These are phyloP conservation scores for Microsporum audouinii DNA, from an alignment of 2,329 filamentous ascomycete species.

Conservation along the genomic window DNA sequence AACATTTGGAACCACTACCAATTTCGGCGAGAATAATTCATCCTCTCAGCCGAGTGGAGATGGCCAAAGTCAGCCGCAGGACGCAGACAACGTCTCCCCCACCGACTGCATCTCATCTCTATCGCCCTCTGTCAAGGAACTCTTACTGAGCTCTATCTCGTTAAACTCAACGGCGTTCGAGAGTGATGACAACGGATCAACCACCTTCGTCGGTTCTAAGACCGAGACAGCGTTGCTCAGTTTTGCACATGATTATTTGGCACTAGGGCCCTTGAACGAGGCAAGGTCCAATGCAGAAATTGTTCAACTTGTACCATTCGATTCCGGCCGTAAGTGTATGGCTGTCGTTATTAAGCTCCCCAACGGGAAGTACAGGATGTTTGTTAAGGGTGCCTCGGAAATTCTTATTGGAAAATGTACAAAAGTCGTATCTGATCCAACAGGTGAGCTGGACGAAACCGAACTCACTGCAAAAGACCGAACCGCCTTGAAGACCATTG, in stretches of 20 bases:
- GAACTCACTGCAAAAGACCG: slow-evolving; percentile 22
- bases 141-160: slow-evolving; percentile 53
- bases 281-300: slow-evolving; percentile 50
- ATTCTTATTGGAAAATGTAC: slow-evolving; percentile 32
- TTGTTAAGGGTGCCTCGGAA: slow-evolving; percentile 41
- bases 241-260: slow-evolving; percentile 56
- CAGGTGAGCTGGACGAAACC: slow-evolving; percentile 17
- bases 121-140: slow-evolving; percentile 41
- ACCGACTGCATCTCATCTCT: slow-evolving; percentile 45
- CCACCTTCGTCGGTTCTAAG: slow-evolving; percentile 60
- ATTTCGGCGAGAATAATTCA: slow-evolving; percentile 31
- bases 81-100: slow-evolving; percentile 32
- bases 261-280: slow-evolving; percentile 52
- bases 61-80: slow-evolving; percentile 16
- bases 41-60: slow-evolving; percentile 19
- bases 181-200: slow-evolving; percentile 48
- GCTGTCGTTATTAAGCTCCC: slow-evolving; percentile 35
- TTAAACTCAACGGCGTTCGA: slow-evolving; percentile 62
- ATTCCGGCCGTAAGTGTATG: slow-evolving; percentile 61
- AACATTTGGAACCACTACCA: slow-evolving; percentile 39
- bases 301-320: slow-evolving; percentile 63
- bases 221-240: slow-evolving; percentile 64
- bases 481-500: slow-evolving; percentile 22
- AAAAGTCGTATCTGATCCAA: slow-evolving; percentile 22
- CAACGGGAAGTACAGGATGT: slow-evolving; percentile 32